Conservation (phyloP, 768 basidiomycete genomes). For the Panaeolus cyanescens region DNA sequence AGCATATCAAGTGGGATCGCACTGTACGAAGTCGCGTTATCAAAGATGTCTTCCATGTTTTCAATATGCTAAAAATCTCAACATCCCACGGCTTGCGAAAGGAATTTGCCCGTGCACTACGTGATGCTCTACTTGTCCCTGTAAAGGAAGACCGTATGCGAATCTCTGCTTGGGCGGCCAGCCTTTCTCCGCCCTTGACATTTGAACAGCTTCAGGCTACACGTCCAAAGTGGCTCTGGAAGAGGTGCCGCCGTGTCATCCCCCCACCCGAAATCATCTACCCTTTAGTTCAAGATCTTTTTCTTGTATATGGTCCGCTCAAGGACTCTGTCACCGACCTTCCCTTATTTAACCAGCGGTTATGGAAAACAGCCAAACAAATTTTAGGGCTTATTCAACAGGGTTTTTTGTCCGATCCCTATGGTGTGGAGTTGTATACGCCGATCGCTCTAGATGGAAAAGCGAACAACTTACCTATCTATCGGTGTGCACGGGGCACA, state of each 20-base stretch:
- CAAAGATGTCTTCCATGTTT: slow-evolving; percentile 29
- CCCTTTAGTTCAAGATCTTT: slow-evolving; percentile 24
- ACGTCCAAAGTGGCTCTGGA: slow-evolving; percentile 26
- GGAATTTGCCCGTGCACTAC: slow-evolving; percentile 8
- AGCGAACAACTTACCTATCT: slow-evolving; percentile 21
- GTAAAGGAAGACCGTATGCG: slow-evolving; percentile 17
- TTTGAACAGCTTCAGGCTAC: slow-evolving; percentile 7
- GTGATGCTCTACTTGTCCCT: slow-evolving; percentile 17
- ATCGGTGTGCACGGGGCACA: slow-evolving; percentile 29
- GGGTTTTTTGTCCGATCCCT: slow-evolving; percentile 32
- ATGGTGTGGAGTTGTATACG: slow-evolving; percentile 25
- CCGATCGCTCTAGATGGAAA: slow-evolving; percentile 18
- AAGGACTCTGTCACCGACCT: slow-evolving; percentile 27
- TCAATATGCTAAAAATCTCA: slow-evolving; percentile 29
- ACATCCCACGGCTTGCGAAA: slow-evolving; percentile 22
- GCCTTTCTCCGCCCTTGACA: slow-evolving; percentile 6
- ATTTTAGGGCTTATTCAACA: slow-evolving; percentile 25
- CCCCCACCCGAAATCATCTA: slow-evolving; percentile 32
- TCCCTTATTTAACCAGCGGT: slow-evolving; percentile 29
- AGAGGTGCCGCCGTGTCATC: slow-evolving; percentile 25
- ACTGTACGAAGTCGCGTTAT: slow-evolving; percentile 20
- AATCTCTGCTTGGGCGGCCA: slow-evolving; percentile 19
- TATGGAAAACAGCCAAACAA: slow-evolving; percentile 30
- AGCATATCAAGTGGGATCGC: slow-evolving; percentile 5
- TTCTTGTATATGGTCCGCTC: slow-evolving; percentile 32